Base-by-base conservation (phyloP, 1,284 basidiomycete species). In the Trichosporon sp. region DNA sequence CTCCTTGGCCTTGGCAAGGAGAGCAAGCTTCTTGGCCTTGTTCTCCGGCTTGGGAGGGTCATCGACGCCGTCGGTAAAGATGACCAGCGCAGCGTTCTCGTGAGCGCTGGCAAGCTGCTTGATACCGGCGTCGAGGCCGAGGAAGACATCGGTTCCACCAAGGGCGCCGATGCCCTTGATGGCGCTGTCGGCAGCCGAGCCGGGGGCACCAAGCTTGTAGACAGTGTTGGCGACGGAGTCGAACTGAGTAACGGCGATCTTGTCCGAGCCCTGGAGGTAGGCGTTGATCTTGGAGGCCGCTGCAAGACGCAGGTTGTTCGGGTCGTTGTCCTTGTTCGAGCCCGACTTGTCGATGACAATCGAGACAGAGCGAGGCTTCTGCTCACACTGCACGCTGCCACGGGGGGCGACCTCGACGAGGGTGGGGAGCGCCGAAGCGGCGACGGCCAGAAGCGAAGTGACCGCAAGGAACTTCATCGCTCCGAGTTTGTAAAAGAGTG, bases 381-480 rank as follows among this genome's bases (percentile, higher is more conserved):
- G 14, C 23, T 40, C 25, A n/a, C 61, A 59, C 25, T 31, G 1
- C 14, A 19, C 4, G 10, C 6, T 7, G 25, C 40, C 40, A 21
- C 49, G 49, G 49, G 49, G 49, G 25, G 27, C 49, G 27, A 54
- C 14, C 40, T 44, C 40, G n/a, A 54, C 25, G 25, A 29, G 14
- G 27, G 49, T 54, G 25, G 49, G 49, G 49, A 54, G 27, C n/a
- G 49, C 49, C 49, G 49, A 54, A 27, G 49, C 49, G 49, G 49
- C 57, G 23, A 57, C 61, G 7, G 61, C 61, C 31, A 62, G 56
- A 32, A 58, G 16, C 19, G 61, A 29, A 33, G 46, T 11, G 32
- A 13, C 44, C 23, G 61, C 40, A 32, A 62, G 27, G 61, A 62
- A 56, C 61, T 52, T 62, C 61, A 62, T 62, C 37, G 36, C 36